Evolutionary conservation across 2,329 filamentous ascomycete species (phyloP).

Genomic region (Cladosporium cucumerinum): DNA sequence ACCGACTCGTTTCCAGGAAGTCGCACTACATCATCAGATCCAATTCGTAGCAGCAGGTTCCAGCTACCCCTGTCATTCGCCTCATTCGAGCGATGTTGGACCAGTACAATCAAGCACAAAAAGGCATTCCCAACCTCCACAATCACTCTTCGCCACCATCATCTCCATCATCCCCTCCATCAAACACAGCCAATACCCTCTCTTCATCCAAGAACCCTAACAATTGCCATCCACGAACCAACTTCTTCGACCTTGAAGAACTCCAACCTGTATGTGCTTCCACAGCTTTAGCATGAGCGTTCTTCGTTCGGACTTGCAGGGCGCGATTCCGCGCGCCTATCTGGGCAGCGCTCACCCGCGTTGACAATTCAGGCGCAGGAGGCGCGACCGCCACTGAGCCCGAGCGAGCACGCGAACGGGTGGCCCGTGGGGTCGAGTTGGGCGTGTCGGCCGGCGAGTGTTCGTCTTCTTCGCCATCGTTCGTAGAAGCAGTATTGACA

Average conservation of each 20-base stretch:
- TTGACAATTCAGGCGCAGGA: neutral
- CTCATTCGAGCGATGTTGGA: too few relatives aligned
- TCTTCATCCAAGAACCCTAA: constrained; percentile 28
- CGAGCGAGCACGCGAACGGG: neutral
- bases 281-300: constrained; percentile 23
- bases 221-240: constrained; percentile 25
- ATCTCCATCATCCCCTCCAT: constrained; percentile 10
- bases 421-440: neutral
- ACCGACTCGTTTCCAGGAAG: neutral
- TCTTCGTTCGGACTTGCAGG: constrained; percentile 2
- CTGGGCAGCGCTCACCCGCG: neutral
- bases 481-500: neutral
- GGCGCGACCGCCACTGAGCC: neutral
- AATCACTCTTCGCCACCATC: neutral
- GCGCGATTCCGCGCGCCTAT: neutral
- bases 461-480: neutral
- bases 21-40: neutral
- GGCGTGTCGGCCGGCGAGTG: neutral
- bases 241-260: constrained; percentile 20
- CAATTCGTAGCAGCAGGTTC: neutral
- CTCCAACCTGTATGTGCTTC: constrained; percentile 19
- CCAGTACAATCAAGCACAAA: neutral
- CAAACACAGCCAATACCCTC: constrained; percentile 21
- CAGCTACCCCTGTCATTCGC: too few relatives aligned
- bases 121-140: neutral